These are phyloP conservation scores for Corylus americana DNA, from an alignment of 306 rosid species.

Conservation along the genomic window DNA sequence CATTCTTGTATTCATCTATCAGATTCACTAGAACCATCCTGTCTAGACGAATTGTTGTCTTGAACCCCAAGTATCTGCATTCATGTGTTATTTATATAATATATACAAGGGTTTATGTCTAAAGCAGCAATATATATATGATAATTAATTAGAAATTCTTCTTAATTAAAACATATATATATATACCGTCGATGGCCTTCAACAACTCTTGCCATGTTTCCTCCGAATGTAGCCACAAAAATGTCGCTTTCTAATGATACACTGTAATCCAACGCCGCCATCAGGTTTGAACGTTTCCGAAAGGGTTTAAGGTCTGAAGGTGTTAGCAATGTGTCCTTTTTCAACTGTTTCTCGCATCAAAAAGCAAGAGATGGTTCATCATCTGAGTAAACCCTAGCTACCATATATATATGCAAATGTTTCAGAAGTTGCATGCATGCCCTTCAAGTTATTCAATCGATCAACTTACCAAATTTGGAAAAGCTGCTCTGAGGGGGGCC, in stretches of 20 bases:
- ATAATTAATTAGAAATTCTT: no score
- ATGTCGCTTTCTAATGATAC: slow-evolving; percentile 86
- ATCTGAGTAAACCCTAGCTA: no score
- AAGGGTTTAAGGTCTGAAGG: slow-evolving; percentile 68
- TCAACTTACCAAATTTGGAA: slow-evolving; percentile 74
- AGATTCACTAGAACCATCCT: slow-evolving; percentile 62
- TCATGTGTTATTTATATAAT: no score
- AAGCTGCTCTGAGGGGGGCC: slow-evolving; percentile 52
- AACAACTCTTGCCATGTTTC: slow-evolving; percentile 96
- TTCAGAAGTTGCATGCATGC: not conserved
- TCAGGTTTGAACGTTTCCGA: slow-evolving; percentile 82
- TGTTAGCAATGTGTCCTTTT: slow-evolving; percentile 76
- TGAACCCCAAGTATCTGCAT: slow-evolving; percentile 40
- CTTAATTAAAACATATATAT: not conserved
- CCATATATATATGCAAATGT: no score
- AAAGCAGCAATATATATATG: no score
- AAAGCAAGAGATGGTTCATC: slow-evolving; percentile 1
- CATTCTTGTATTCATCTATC: slow-evolving; percentile 57
- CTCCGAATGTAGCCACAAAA: slow-evolving; percentile 87
- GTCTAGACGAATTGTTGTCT: slow-evolving; percentile 40
- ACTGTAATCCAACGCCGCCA: slow-evolving; percentile 90
- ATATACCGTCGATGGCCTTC: slow-evolving; percentile 87
- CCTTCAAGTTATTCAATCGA: not conserved
- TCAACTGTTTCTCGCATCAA: slow-evolving; percentile 47
- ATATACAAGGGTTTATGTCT: not conserved